These are phyloP conservation scores for Bothriochloa decipiens DNA, from an alignment of 176 grass and related monocot species.

Conservation along the genomic window DNA sequence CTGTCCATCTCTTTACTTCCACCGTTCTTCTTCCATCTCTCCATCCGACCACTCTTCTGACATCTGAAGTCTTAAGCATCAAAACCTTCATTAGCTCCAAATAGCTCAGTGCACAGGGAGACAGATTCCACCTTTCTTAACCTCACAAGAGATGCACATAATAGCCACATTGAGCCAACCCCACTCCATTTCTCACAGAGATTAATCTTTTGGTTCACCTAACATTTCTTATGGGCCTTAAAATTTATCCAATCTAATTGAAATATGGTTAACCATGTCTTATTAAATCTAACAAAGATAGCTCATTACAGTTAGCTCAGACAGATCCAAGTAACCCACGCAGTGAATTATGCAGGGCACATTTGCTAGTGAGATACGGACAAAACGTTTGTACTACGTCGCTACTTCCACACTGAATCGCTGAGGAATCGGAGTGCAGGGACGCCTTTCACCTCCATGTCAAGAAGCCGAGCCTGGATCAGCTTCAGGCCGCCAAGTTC, in stretches of 20 bases:
- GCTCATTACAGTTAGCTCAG: not conserved
- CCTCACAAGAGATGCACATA: not conserved
- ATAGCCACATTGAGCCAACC: not conserved
- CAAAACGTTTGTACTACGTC: not conserved
- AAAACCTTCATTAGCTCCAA: not conserved
- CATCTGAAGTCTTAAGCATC: not conserved
- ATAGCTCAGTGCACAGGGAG: too few species aligned
- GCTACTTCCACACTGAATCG: constrained; percentile 59
- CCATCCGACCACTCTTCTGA: not conserved
- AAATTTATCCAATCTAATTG: not conserved
- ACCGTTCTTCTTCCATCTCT: not conserved
- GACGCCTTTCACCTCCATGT: constrained; percentile 61
- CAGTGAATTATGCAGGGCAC: not conserved
- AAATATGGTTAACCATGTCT: not conserved
- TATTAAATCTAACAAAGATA: not conserved
- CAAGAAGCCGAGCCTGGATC: constrained; percentile 51
- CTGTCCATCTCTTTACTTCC: not conserved
- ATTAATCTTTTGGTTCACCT: not conserved
- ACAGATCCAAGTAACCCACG: not conserved
- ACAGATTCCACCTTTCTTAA: not conserved
- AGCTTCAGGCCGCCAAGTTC: constrained; percentile 51
- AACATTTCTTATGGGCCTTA: not conserved
- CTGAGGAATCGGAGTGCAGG: constrained; percentile 61
- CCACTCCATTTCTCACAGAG: not conserved
- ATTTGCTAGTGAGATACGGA: not conserved